A percentile compares a stretch with the other conserved stretches of the same genome.
Conservation (phyloP, 495 filamentous ascomycete species). For the Bacidia rubella region DNA sequence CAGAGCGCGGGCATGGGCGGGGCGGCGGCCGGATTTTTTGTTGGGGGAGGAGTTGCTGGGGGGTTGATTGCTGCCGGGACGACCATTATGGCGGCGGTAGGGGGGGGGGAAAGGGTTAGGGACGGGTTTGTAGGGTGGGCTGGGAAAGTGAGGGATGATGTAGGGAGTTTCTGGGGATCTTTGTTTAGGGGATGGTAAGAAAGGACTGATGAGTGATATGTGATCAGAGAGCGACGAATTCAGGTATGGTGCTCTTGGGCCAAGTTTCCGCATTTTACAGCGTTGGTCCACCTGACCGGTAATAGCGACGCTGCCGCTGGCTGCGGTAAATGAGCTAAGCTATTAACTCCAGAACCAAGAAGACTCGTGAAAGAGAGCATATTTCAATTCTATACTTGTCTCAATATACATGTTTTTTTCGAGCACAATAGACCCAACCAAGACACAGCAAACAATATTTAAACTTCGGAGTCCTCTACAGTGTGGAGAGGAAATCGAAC, state of each 20-base stretch:
- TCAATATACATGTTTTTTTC: conserved; percentile 4
- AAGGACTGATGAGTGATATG: neutral
- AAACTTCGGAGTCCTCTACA: conserved; percentile 6
- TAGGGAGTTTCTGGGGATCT: neutral
- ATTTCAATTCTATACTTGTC: neutral
- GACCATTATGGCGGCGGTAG: neutral
- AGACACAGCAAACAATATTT: conserved; percentile 4
- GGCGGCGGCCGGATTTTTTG: conserved; percentile 7
- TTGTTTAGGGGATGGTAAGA: neutral
- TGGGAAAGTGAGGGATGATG: neutral
- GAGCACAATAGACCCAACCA: conserved; percentile 7
- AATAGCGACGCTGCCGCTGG: neutral
- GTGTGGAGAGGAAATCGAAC: conserved; percentile 21
- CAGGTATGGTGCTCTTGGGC: neutral
- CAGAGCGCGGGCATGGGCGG: conserved; percentile 21
- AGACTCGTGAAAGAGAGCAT: neutral
- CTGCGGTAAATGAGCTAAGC: neutral
- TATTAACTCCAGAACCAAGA: neutral
- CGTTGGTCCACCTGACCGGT: neutral
- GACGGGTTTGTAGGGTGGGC: neutral
- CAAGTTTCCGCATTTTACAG: neutral
- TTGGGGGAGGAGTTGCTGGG: neutral
- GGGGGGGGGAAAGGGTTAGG: neutral
- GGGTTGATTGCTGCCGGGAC: neutral
- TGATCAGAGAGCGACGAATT: neutral